Conservation (phyloP, 495 filamentous ascomycete species). For the Tetracladium setigerum region DNA sequence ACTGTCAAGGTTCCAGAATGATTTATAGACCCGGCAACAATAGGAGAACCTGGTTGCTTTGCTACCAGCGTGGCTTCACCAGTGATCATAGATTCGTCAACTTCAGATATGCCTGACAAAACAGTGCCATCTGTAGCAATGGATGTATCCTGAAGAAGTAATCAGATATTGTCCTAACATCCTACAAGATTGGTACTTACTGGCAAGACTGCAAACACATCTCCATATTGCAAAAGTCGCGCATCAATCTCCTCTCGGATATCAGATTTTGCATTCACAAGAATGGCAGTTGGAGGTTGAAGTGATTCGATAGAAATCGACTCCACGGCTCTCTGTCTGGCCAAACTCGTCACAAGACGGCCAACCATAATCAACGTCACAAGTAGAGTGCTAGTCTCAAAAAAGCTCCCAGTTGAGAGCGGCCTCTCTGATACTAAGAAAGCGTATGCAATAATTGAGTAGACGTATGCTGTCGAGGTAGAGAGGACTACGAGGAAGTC, state of each 20-base stretch:
- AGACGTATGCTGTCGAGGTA: constrained; percentile 67
- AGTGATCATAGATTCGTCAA: constrained; percentile 73
- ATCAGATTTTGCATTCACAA: constrained; percentile 25
- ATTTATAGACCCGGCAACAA: constrained; percentile 65
- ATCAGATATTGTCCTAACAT: no score
- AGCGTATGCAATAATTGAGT: constrained; percentile 62
- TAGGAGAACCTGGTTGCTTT: constrained; percentile 38
- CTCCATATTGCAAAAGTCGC: constrained; percentile 64
- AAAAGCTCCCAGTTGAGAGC: constrained; percentile 55
- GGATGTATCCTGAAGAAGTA: constrained; percentile 29
- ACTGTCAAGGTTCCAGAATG: constrained; percentile 47
- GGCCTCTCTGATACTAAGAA: constrained; percentile 39
- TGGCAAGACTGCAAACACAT: constrained; percentile 56
- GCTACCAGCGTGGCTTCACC: constrained; percentile 54
- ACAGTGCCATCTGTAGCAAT: constrained; percentile 68
- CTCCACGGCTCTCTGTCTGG: constrained; percentile 57
- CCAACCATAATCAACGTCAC: constrained; percentile 73
- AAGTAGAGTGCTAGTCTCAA: constrained; percentile 73
- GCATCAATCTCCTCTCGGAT: constrained; percentile 50
- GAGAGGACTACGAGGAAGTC: constrained; percentile 69
- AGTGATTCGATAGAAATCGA: constrained; percentile 59
- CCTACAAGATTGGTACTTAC: no score
- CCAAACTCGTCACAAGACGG: constrained; percentile 53
- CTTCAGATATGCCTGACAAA: constrained; percentile 51
- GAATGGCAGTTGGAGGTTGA: constrained; percentile 39